A percentile compares a stretch with the other conserved stretches of the same genome.
Conservation (phyloP, 2,329 filamentous ascomycete genomes). For the Lizonia empirigonia region DNA sequence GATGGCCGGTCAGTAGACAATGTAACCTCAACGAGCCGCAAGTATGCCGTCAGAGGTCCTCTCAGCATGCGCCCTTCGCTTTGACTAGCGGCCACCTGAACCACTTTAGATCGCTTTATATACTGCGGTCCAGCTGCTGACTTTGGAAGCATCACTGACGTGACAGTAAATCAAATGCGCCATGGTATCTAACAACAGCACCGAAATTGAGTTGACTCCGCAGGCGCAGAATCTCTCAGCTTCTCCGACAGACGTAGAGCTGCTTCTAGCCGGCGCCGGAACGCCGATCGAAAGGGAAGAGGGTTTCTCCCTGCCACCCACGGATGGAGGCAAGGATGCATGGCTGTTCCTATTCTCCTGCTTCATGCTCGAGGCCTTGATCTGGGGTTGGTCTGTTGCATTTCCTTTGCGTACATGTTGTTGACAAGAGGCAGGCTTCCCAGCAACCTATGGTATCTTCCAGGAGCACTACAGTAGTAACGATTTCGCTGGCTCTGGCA, state of each 20-base stretch:
- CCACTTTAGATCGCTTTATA: neutral
- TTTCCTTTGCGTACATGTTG: neutral
- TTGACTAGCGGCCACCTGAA: constrained; percentile 1
- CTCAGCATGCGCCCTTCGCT: constrained; percentile 8
- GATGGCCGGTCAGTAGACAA: no score
- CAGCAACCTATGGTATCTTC: constrained; percentile 40
- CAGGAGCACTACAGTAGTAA: constrained; percentile 43
- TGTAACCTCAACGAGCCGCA: neutral
- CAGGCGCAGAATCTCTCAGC: constrained; percentile 19
- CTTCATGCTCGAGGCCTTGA: constrained; percentile 59
- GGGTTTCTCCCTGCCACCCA: constrained; percentile 35
- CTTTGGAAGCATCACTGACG: neutral
- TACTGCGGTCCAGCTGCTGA: neutral
- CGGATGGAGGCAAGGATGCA: constrained; percentile 38
- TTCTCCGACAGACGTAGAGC: constrained; percentile 22
- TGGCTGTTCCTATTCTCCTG: constrained; percentile 45
- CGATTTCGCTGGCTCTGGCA: constrained; percentile 38
- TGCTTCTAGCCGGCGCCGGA: constrained; percentile 15
- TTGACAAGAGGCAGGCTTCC: constrained; percentile 30
- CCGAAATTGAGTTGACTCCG: constrained; percentile 20
- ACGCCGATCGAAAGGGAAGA: constrained; percentile 27
- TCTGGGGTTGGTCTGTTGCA: constrained; percentile 43
- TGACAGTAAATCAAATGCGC: neutral
- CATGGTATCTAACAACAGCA: constrained; percentile 27
- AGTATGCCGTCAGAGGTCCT: constrained; percentile 1